Conservation (phyloP, 2,329 filamentous ascomycete species). For the Neospermospora avenae region DNA sequence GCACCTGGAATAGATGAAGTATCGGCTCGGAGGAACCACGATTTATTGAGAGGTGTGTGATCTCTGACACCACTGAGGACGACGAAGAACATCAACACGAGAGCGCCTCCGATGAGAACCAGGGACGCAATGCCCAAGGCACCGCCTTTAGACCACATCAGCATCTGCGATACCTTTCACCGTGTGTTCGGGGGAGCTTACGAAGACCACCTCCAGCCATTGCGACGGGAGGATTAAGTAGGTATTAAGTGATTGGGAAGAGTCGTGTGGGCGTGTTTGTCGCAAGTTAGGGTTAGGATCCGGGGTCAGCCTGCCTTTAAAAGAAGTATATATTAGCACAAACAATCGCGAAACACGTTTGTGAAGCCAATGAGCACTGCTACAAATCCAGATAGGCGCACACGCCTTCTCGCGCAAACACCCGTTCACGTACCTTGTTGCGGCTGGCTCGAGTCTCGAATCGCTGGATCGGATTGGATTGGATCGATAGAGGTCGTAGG, state of each 20-base stretch:
- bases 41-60: constrained; percentile 60
- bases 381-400: neutral
- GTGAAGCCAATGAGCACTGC: neutral
- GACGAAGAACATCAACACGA: constrained; percentile 63
- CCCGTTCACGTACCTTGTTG: constrained; percentile 7
- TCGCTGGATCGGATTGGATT: neutral
- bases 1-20: constrained; percentile 71
- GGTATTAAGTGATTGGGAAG: neutral
- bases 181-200: constrained; percentile 3
- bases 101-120: constrained; percentile 57
- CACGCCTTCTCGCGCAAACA: constrained; percentile 2
- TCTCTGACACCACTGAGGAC: constrained; percentile 58
- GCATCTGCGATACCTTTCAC: neutral
- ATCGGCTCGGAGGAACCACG: constrained; percentile 82
- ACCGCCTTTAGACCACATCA: constrained; percentile 44
- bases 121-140: constrained; percentile 54
- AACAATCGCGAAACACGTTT: constrained; percentile 15
- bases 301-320: constrained; percentile 4
- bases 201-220: constrained; percentile 17
- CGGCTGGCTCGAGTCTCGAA: constrained; percentile 5
- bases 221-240: constrained; percentile 7
- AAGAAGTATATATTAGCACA: constrained; percentile 6
- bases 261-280: neutral
- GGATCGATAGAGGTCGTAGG: constrained; percentile 11
- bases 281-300: neutral